Base-by-base conservation (phyloP, 495 filamentous ascomycete genomes). In the Tuber brumale region DNA sequence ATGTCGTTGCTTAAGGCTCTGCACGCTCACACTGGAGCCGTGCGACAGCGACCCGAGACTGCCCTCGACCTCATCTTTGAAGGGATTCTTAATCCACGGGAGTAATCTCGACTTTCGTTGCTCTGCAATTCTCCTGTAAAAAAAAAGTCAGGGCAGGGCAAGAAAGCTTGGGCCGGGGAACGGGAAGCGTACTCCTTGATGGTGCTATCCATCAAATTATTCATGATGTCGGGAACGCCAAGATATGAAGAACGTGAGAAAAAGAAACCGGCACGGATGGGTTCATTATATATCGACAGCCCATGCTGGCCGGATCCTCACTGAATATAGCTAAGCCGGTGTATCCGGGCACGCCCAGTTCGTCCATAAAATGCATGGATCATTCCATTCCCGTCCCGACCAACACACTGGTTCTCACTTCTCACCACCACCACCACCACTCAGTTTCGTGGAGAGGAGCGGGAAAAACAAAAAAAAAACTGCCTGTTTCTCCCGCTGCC, bases 81-180 rank as follows among this genome's bases (percentile, higher is more conserved):
- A 80, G 31, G 80, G 80, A 44, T 81, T 77, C 12, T 71, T 76
- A 45, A 81, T 81, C 80, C 80, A 81, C n/a, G 73, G 45, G 10
- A 81, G 79, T 23, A 81, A 57, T 51, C 81, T 76, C 39, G 46
- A 14, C 57, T 81, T 51, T 61, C 79, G 76, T 70, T 79, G 76
- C 9, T 31, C 57, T 45, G 46, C 73, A n/a, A 80, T 80, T 14
- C 75, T 71, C 35, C 78, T 80, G 10, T n/a, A 3, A 39, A 73
- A 31, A 3, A 39, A 73, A 31, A 78, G 57, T 66, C 16, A 66
- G 57, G 16, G 27, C 27, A 18, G 8, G 12, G 16, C 14, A 66
- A 66, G 19, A 35, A 35, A 66, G 3, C 12, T 19, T 19, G 31
- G 18, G 27, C 4, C 0, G 12, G 31, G 57, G 57, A 35, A 66